Evolutionary conservation across 495 filamentous ascomycete species (phyloP), one percentile per base, ranked within the genome.

Genomic region (Xanthoparmelia taractica): DNA sequence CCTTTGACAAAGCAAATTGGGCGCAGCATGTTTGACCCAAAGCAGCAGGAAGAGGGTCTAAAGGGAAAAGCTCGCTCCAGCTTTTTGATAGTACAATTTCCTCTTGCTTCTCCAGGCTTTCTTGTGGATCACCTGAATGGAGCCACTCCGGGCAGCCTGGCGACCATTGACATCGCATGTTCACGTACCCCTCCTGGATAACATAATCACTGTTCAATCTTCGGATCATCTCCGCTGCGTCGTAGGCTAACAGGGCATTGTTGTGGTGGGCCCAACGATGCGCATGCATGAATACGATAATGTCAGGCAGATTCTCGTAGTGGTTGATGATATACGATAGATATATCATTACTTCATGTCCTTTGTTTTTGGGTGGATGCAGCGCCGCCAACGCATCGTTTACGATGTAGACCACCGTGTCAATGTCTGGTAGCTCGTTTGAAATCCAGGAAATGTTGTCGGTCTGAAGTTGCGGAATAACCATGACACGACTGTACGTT

Each of bases 321-420:
- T 85, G 80, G 68, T 90, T 85, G 69, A 88, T 82, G 65, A 90
- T 80, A 67, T 85, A 90, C 57, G 80, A 85, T 59, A 89, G 75
- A 69, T 92, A 92, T 12, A 87, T 78, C 78, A 91, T 85, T 18
- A 85, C 88, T 70, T 92, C 88, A 66, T 90, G 83, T 15, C 88
- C 89, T 72, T 91, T 91, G 67, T 89, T 89, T 65, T 81, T 80
- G 0, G 85, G 86, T 4, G 87, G 83, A 69, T 88, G 86, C 7
- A 84, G 74, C 11, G 76, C 76, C 1, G 86, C 85, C 0, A 68
- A 73, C 17, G 81, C 79, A 65, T 87, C 82, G 65, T 91, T 82
- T 57, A 80, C 86, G 41, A 83, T 78, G 67, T 90, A 91, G 31
- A 87, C 74, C n/a, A 84, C 81, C 23, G 77, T 74, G n/a, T 78